phyloP scores from a whole-genome alignment of 2,329 filamentous ascomycete species.

The Aspergillus puulaauensis region DNA sequence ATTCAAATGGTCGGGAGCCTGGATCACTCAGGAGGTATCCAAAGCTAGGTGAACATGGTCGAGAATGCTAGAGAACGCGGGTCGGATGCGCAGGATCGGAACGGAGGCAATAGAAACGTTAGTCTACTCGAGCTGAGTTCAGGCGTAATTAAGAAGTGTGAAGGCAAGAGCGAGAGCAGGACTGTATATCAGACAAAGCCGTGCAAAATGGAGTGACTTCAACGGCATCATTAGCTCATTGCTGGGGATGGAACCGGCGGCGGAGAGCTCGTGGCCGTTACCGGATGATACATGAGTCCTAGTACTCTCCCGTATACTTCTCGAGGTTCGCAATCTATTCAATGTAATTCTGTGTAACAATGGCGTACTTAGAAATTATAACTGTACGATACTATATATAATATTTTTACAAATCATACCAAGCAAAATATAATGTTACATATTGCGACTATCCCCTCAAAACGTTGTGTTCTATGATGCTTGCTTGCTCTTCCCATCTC shows the following conservation, averaged over 20 bases:
- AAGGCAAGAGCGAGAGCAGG: neutral
- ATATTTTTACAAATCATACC: neutral
- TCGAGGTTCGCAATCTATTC: neutral
- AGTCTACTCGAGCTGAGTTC: constrained; percentile 5
- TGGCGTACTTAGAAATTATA: neutral
- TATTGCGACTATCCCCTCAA: neutral
- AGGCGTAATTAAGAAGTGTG: neutral
- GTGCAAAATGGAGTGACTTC: constrained; percentile 14
- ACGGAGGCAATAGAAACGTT: constrained; percentile 1
- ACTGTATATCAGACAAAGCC: neutral
- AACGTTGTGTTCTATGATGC: neutral
- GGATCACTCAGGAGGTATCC: constrained; percentile 25
- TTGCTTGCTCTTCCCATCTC: neutral
- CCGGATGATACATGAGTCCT: constrained; percentile 6
- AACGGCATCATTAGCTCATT: constrained; percentile 28
- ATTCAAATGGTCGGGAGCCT: constrained; percentile 19
- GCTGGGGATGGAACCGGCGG: constrained; percentile 24
- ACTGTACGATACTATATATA: neutral
- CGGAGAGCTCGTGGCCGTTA: constrained; percentile 24
- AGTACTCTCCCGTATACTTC: neutral
- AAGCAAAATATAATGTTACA: neutral
- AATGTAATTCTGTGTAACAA: constrained; percentile 3
- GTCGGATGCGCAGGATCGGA: constrained; percentile 9
- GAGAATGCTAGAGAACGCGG: constrained; percentile 20
- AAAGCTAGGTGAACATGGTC: constrained; percentile 36